Evolutionary conservation across 2,329 filamentous ascomycete species (phyloP).

Genomic region (Penicillium janthinellum): DNA sequence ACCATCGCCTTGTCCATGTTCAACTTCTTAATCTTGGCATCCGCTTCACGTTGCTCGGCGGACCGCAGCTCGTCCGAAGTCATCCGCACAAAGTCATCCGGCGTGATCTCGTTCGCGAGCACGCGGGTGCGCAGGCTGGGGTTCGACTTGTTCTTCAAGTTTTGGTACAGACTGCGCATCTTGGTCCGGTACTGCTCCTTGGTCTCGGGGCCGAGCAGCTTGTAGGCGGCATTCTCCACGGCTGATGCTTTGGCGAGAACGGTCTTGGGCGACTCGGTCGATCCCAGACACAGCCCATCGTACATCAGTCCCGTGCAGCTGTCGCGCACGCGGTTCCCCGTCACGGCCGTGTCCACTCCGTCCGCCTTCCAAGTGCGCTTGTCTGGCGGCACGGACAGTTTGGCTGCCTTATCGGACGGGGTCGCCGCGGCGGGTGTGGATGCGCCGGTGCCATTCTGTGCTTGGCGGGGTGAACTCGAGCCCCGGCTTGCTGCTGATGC

Average conservation of each 20-base stretch:
- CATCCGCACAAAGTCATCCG: constrained; percentile 81
- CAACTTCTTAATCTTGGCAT: constrained; percentile 77
- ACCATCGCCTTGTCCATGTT: constrained; percentile 99
- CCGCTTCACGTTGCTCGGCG: constrained; percentile 73
- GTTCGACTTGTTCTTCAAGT: constrained; percentile 92
- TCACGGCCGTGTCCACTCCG: constrained; percentile 74
- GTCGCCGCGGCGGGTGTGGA: constrained; percentile 53
- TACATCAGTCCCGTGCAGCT: constrained; percentile 89
- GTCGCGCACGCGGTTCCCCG: constrained; percentile 73
- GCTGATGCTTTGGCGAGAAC: constrained; percentile 69
- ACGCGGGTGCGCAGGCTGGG: constrained; percentile 74
- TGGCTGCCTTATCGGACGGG: constrained; percentile 53
- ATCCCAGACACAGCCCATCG: constrained; percentile 80
- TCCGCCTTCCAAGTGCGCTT: constrained; percentile 84
- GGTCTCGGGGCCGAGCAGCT: constrained; percentile 68
- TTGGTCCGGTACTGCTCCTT: constrained; percentile 78
- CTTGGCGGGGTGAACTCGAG: constrained; percentile 47
- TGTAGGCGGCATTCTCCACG: constrained; percentile 76
- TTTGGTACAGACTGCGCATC: constrained; percentile 89
- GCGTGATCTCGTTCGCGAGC: constrained; percentile 69
- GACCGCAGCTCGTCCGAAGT: constrained; percentile 88
- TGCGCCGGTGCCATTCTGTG: constrained; percentile 51
- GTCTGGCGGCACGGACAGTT: constrained; percentile 62
- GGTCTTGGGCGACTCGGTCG: constrained; percentile 59
- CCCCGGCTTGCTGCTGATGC: constrained; percentile 42